A percentile compares a stretch with the other conserved stretches of the same genome.
Conservation (phyloP, 306 rosid genomes). For the Castanea crenata region DNA sequence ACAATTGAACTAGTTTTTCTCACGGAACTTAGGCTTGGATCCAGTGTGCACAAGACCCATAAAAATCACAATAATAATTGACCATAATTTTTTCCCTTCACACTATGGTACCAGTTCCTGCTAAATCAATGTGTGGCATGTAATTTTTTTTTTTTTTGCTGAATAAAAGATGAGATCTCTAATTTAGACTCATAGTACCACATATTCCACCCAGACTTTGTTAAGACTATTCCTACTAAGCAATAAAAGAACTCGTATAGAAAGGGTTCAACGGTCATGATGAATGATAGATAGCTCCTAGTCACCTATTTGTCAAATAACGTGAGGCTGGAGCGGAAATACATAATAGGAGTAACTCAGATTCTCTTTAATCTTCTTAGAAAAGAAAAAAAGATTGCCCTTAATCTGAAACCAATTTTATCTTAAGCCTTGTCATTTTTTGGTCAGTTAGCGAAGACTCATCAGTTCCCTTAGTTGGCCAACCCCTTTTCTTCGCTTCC, state of each 20-base stretch:
- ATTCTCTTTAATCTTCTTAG: no score
- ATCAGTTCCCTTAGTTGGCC: background rate
- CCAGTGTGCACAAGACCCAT: no score
- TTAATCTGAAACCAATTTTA: constrained; percentile 2
- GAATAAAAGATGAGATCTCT: no score
- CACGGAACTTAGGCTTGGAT: no score
- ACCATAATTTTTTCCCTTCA: no score
- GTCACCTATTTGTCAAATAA: background rate
- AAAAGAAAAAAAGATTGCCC: background rate
- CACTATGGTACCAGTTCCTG: no score
- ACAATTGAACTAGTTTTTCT: background rate
- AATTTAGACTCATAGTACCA: no score
- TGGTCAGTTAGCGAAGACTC: constrained; percentile 3
- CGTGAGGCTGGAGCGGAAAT: background rate
- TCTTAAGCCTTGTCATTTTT: constrained; percentile 9
- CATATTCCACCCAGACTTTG: fast-evolving
- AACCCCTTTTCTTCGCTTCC: background rate
- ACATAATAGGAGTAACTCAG: background rate
- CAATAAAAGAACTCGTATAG: no score
- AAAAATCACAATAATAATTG: no score
- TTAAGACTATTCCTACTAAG: no score
- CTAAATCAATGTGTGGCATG: no score
- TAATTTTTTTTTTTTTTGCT: no score
- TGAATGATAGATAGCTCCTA: background rate
- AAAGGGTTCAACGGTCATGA: background rate